Evolutionary conservation across 805 yeast species (phyloP), one percentile per base, ranked within the genome.

Genomic region (Pichia californica): DNA sequence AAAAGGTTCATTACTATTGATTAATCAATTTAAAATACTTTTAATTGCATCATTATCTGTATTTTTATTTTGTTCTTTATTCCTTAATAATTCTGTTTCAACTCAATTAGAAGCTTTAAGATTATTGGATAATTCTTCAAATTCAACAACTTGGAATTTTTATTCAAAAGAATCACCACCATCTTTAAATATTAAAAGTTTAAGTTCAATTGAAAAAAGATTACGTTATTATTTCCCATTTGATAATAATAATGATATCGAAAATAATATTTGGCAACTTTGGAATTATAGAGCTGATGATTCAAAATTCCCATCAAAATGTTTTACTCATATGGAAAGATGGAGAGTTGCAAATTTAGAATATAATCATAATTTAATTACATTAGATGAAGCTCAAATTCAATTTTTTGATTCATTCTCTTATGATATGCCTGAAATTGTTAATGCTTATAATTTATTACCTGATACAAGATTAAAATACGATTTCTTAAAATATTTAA

Each of bases 401-500:
- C 55, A 48, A 37, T 56, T 60, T 8, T 53, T 49, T 19, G 55
- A 60, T 41, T 52, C 52, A 36, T 49, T 62, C 31, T 52, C 48
- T 31, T 53, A 54, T 26, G 57, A 52, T 23, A 62, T 74, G 26
- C 83, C 83, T 0, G 79, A 76, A 48, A 61, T 79, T 34, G 58
- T 74, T 14, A 74, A 71, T 31, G 72, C 81, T 3, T 74, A 66
- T 52, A 69, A 69, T 45, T 49, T 52, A 7, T 55, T 79, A 47
- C 83, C 83, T 1, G 76, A 76, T 57, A 71, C 65, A 21, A 67
- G 75, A 34, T 58, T 73, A 39, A 61, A 64, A 48, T 74, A 69
- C 63, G 83, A 79, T 52, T 76, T 77, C 47, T 68, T 77, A 57
- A 66, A 79, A 42, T 79, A 77, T 54, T 59, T 77, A 46, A 64